These are phyloP conservation scores for Pinus tabuliformis DNA, from an alignment of 75 land plant species.

Conservation along the genomic window DNA sequence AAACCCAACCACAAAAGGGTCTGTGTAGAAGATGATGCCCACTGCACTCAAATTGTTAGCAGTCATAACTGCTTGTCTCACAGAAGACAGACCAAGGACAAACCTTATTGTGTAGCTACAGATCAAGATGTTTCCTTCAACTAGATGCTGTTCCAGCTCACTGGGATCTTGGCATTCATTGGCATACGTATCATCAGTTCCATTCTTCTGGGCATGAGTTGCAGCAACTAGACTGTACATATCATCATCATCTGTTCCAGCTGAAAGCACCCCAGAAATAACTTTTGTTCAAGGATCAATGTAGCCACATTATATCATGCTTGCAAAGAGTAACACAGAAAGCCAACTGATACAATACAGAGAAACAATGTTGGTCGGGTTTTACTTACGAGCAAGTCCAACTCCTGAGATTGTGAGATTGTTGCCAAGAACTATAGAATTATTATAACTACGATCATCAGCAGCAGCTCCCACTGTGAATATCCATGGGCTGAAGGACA, in stretches of 20 bases:
- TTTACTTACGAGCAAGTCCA: constrained; percentile 84
- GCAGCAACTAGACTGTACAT: constrained; percentile 67
- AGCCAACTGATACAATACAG: not conserved
- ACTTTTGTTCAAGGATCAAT: not conserved
- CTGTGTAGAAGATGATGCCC: constrained; percentile 76
- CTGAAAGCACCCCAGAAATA: constrained; percentile 27
- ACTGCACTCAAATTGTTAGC: constrained; percentile 74
- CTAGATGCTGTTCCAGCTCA: constrained; percentile 27
- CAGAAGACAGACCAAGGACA: constrained; percentile 73
- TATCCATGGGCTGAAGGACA: constrained; percentile 98
- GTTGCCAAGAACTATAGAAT: constrained; percentile 72
- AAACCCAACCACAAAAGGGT: constrained; percentile 65
- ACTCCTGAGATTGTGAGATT: constrained; percentile 66
- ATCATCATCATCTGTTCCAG: constrained; percentile 51
- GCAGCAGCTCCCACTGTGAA: constrained; percentile 91
- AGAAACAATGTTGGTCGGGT: not conserved
- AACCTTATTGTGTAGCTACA: constrained; percentile 82
- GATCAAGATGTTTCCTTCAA: constrained; percentile 75
- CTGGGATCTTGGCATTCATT: constrained; percentile 90
- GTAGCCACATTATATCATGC: not conserved
- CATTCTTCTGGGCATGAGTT: constrained; percentile 63
- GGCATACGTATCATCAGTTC: constrained; percentile 53
- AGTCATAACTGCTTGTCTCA: constrained; percentile 67
- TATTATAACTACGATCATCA: constrained; percentile 72
- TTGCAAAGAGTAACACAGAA: not conserved